Evolutionary conservation across 164 flowering plant genomes (phyloP).

Genomic region (Cinnamomum chago): DNA sequence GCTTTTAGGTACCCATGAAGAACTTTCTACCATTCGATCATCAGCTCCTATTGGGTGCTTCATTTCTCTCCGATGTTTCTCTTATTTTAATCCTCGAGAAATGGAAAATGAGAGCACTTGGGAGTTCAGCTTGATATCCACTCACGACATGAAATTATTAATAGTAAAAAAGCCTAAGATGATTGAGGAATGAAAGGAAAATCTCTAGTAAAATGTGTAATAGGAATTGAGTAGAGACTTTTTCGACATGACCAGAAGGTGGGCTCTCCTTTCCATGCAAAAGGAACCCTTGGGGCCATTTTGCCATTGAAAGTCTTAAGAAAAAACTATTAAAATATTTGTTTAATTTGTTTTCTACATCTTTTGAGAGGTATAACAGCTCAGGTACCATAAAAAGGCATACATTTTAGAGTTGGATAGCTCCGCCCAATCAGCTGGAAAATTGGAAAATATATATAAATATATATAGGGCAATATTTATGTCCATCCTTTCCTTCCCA

Average conservation of each 20-base stretch:
- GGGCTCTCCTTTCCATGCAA: constrained; percentile 52
- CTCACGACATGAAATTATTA: constrained; percentile 9
- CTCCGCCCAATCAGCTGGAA: too few species aligned
- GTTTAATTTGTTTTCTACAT: too few species aligned
- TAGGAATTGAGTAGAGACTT: constrained; percentile 13
- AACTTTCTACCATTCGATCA: constrained; percentile 3
- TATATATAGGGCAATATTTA: too few species aligned
- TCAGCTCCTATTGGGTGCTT: not conserved
- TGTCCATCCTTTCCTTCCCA: too few species aligned
- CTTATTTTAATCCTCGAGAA: constrained; percentile 5
- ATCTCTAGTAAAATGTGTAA: constrained; percentile 63
- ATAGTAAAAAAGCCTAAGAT: constrained; percentile 45
- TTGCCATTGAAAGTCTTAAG: constrained; percentile 21
- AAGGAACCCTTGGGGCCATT: constrained; percentile 40
- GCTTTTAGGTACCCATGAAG: constrained; percentile 5
- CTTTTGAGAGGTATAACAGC: too few species aligned
- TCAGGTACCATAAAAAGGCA: too few species aligned
- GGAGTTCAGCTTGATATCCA: constrained; percentile 21
- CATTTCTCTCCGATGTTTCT: not conserved
- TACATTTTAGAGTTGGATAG: too few species aligned
- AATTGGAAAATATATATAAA: too few species aligned
- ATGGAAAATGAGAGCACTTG: constrained; percentile 15
- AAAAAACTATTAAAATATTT: too few species aligned
- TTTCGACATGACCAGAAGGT: constrained; percentile 10
- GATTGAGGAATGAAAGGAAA: constrained; percentile 72